Conservation (phyloP, 352 stramenopile species). For the Phytophthora constricta region DNA sequence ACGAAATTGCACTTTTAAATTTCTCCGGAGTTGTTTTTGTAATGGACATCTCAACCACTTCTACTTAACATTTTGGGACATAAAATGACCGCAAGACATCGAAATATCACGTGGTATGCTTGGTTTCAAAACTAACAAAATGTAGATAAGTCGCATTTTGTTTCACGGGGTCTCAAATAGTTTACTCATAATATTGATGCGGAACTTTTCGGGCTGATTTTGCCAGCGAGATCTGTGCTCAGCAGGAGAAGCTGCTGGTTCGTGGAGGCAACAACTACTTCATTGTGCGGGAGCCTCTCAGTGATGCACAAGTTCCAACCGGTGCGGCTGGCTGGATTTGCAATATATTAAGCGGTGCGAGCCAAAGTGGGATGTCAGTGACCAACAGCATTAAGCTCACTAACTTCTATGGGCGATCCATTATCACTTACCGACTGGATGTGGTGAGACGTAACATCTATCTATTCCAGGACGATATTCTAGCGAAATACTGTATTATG, state of each 20-base stretch:
- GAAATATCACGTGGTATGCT: too few species aligned
- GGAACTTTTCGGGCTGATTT: too few species aligned
- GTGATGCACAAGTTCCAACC: conserved; percentile 29
- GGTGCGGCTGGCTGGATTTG: conserved; percentile 70
- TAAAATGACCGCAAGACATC: too few species aligned
- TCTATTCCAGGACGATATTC: conserved; percentile 57
- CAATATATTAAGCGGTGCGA: conserved; percentile 83
- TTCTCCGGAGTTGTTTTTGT: too few species aligned
- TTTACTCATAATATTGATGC: too few species aligned
- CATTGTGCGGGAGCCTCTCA: conserved; percentile 78
- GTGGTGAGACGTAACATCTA: conserved; percentile 76
- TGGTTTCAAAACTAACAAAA: too few species aligned
- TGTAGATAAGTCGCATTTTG: too few species aligned
- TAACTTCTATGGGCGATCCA: conserved; percentile 83
- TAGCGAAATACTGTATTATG: conserved; percentile 24
- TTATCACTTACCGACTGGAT: conserved; percentile 84
- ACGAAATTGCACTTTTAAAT: too few species aligned
- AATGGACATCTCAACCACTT: too few species aligned
- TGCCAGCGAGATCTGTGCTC: conserved; percentile 41
- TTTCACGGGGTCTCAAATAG: too few species aligned
- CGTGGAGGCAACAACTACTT: conserved; percentile 82
- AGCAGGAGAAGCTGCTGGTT: conserved; percentile 63
- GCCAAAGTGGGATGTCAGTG: conserved; percentile 60
- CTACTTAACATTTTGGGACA: too few species aligned
- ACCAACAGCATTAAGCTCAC: conserved; percentile 58